Conservation (phyloP, 75 land plant species). For the Pinus tabuliformis region DNA sequence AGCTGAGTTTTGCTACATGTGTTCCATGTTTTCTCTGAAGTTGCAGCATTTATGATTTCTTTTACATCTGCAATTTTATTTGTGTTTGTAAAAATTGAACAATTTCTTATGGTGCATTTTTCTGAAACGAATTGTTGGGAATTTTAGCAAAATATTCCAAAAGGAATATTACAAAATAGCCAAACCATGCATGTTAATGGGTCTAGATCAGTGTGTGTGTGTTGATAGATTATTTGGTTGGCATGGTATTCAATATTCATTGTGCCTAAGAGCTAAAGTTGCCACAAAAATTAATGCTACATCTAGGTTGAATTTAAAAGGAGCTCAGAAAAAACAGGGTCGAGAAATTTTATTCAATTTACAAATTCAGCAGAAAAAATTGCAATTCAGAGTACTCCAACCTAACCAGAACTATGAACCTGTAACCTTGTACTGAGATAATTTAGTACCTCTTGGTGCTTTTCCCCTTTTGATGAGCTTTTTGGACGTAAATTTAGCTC, state of each 20-base stretch:
- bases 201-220: not conserved
- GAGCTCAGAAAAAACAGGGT: not conserved
- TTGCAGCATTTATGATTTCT: no score
- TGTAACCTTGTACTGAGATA: not conserved
- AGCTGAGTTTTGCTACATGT: no score
- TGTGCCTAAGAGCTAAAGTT: not conserved
- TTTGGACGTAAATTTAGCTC: constrained; percentile 71
- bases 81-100: no score
- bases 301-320: not conserved
- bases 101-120: no score
- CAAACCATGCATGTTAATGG: not conserved
- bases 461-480: constrained; percentile 60
- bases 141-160: no score
- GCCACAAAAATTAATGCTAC: not conserved
- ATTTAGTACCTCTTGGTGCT: constrained; percentile 61
- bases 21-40: no score
- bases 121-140: no score
- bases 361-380: not conserved
- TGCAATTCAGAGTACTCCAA: not conserved
- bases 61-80: no score
- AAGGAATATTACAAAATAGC: no score
- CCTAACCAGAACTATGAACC: constrained; percentile 1
- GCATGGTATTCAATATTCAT: not conserved
- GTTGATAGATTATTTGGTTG: not conserved
- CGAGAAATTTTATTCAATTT: not conserved